Evolutionary conservation across 352 stramenopile genomes (phyloP).

Genomic region (Pythium pyrilobum): DNA sequence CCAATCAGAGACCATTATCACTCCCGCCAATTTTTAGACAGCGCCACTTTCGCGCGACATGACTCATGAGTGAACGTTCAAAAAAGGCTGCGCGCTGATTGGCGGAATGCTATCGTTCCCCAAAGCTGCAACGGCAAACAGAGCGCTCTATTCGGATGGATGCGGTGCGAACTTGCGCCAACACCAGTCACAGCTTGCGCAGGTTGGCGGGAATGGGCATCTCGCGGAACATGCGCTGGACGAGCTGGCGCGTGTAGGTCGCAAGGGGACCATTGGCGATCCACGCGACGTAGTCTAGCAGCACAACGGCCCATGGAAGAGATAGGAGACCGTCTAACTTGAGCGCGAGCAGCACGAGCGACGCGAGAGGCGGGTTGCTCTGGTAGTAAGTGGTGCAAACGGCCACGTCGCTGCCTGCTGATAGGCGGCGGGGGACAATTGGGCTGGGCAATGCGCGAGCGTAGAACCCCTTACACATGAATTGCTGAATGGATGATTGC

Average conservation of each 20-base stretch:
- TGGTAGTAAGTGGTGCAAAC: conserved; percentile 2
- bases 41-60: conserved; percentile 5
- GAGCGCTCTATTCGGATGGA: conserved; percentile 8
- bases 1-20: conserved; percentile 8
- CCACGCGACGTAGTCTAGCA: conserved; percentile 15
- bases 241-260: conserved; percentile 3
- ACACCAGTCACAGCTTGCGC: conserved; percentile 8
- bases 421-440: neutral
- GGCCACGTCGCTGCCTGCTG: neutral
- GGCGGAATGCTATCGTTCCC: conserved; percentile 19
- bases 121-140: neutral
- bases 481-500: neutral
- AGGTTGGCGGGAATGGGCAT: conserved; percentile 18
- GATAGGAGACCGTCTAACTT: conserved; percentile 5
- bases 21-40: conserved; percentile 17
- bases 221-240: conserved; percentile 19
- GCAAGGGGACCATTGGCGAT: conserved; percentile 4
- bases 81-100: conserved; percentile 6
- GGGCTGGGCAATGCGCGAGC: neutral
- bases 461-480: neutral
- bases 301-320: neutral
- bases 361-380: conserved; percentile 2
- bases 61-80: neutral
- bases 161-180: neutral
- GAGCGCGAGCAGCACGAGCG: conserved; percentile 5